A percentile compares a stretch with the other conserved stretches of the same genome.
These are phyloP conservation scores for Epithele typhae DNA, from an alignment of 768 basidiomycete genomes.

Conservation along the genomic window DNA sequence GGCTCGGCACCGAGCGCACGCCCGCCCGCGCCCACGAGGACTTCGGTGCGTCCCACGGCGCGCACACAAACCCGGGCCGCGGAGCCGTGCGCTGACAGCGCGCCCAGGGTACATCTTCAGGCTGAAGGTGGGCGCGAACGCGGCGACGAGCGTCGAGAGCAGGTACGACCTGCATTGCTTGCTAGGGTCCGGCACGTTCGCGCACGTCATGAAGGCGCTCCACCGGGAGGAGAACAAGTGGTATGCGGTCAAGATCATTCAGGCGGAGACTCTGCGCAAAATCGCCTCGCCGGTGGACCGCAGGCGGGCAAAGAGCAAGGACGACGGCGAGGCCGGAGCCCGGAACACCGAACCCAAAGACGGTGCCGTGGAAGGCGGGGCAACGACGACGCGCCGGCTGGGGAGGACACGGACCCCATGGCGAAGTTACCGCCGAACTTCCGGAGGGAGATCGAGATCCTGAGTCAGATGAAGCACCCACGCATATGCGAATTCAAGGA, in stretches of 20 bases:
- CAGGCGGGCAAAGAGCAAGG: slow-evolving; percentile 3
- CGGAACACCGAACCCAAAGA: no score
- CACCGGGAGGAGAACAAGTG: slow-evolving; percentile 62
- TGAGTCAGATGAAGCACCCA: slow-evolving; percentile 68
- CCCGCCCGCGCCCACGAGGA: slow-evolving; percentile 48
- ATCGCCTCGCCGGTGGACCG: slow-evolving; percentile 1
- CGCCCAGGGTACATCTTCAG: slow-evolving; percentile 65
- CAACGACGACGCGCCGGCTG: no score
- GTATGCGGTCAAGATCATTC: slow-evolving; percentile 85
- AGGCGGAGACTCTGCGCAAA: slow-evolving; percentile 38
- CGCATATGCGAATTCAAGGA: slow-evolving; percentile 80
- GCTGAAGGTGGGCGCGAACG: slow-evolving; percentile 44
- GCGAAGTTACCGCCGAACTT: slow-evolving; percentile 31
- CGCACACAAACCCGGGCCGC: neutral
- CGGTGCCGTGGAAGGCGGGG: no score
- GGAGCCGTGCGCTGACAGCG: neutral
- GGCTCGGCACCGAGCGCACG: slow-evolving; percentile 51
- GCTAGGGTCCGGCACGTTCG: slow-evolving; percentile 88
- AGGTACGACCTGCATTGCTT: slow-evolving; percentile 61
- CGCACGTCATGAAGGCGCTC: slow-evolving; percentile 80
- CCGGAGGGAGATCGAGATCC: slow-evolving; percentile 71
- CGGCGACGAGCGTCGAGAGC: slow-evolving; percentile 45
- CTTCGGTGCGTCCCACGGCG: slow-evolving; percentile 48
- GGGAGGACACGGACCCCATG: neutral
- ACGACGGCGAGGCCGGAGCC: no score